Base-by-base conservation (phyloP, 1,284 basidiomycete genomes). In the Retiboletus flavoniger region DNA sequence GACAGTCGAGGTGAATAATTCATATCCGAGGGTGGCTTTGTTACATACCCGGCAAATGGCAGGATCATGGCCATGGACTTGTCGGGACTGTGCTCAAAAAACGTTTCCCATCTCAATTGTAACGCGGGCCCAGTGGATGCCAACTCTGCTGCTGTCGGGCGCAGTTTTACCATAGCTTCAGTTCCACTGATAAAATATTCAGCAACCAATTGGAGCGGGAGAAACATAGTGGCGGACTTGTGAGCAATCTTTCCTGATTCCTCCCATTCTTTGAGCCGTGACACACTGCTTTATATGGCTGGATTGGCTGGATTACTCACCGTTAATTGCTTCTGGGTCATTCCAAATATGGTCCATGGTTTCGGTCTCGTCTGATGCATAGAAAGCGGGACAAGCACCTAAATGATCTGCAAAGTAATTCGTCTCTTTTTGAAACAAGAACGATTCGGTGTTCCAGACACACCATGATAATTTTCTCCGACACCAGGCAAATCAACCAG, bases 391-490 rank as follows among this genome's bases (percentile, higher is more conserved):
- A 51, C 72, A 69, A 8, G 66, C 39, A 14, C 72, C 56, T 36
- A 74, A 71, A 59, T 83, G 82, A 59, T 83, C 82, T 76, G 45
- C 26, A 21, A 36, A 43, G 39, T 9, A 39, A 8, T 2, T 10
- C 3, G 3, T n/a, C 8, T 24, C 11, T 9, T 38, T 34, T 9
- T 4, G 19, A 16, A 36, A 29, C 2, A 3, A 19, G 11, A 6
- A 26, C 0, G 21, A 0, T 4, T 9, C 2, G 0, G 13, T 7
- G 1, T 4, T 26, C 4, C 0, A 11, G 29, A 42, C 47, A 14
- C 51, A 78, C 82, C 82, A 64, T 78, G 74, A 54, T 79, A 81
- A 24, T 77, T 71, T 57, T 81, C 77, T 7, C 84, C 84, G 0
- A 86, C 83, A 4, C 82, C 82, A 6, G 78, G 78, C 6, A 85